phyloP scores from a whole-genome alignment of 2,329 filamentous ascomycete genomes.

The Fusarium hostae region DNA sequence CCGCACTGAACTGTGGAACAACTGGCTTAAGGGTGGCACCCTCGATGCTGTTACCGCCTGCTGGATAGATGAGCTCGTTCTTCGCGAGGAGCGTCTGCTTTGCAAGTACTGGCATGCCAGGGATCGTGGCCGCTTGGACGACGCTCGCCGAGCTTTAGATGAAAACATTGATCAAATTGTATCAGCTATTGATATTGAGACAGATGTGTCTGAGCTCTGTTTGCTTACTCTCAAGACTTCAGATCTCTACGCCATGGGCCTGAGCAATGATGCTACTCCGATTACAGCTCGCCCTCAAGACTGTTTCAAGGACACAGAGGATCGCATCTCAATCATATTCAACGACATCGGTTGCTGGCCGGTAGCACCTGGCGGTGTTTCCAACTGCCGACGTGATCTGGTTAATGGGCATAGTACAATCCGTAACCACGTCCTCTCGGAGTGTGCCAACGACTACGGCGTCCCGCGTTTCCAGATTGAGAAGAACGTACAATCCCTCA shows the following conservation, averaged over 20 bases:
- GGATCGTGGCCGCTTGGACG: slow-evolving; percentile 16
- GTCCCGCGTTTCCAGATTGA: slow-evolving; percentile 36
- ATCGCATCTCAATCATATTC: slow-evolving; percentile 30
- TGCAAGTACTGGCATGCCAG: slow-evolving; percentile 25
- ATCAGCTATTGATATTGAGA: slow-evolving; percentile 31
- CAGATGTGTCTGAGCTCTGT: slow-evolving; percentile 29
- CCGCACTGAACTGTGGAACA: slow-evolving; percentile 32
- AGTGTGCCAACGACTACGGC: slow-evolving; percentile 36
- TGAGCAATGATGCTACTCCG: slow-evolving; percentile 32
- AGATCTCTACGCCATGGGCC: slow-evolving; percentile 36
- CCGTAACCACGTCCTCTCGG: slow-evolving; percentile 34
- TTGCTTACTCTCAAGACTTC: slow-evolving; percentile 30
- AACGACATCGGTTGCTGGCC: slow-evolving; percentile 39
- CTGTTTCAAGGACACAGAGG: slow-evolving; percentile 28
- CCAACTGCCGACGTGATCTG: slow-evolving; percentile 34
- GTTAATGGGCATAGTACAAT: slow-evolving; percentile 37
- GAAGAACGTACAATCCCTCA: slow-evolving; percentile 37
- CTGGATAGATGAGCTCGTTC: slow-evolving; percentile 33
- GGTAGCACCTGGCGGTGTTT: slow-evolving; percentile 32
- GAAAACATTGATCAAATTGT: slow-evolving; percentile 29
- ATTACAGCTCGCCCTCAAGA: slow-evolving; percentile 29
- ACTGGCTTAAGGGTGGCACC: slow-evolving; percentile 21
- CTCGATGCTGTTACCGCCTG: slow-evolving; percentile 31
- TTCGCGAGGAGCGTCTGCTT: slow-evolving; percentile 29
- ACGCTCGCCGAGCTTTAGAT: slow-evolving; percentile 14